Percentiles rank a stretch among this genome's conserved stretches.
Conservation (phyloP, 768 basidiomycete species). For the Mycena pura region DNA sequence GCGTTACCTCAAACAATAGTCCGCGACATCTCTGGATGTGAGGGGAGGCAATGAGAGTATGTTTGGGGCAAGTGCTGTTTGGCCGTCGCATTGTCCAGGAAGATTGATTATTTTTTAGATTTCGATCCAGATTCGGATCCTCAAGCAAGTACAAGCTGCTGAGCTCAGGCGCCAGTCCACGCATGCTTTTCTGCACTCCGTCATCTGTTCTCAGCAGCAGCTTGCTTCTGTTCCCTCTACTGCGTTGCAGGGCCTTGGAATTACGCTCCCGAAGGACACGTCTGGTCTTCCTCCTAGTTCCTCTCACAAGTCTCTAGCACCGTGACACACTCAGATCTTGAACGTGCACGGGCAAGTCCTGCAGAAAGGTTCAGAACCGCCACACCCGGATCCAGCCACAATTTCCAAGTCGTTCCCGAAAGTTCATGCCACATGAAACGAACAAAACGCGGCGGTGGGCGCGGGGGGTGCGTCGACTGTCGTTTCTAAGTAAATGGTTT, state of each 20-base stretch:
- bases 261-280: conserved; percentile 12
- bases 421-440: conserved; percentile 74
- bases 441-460: conserved; percentile 95
- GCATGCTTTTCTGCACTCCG: conserved; percentile 40
- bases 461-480: conserved; percentile 69
- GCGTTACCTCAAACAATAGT: conserved; percentile 72
- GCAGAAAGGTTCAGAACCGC: no score
- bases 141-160: conserved; percentile 55
- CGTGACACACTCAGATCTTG: no score
- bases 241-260: conserved; percentile 23
- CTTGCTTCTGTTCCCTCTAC: not conserved
- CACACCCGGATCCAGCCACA: no score
- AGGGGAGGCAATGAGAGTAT: conserved; percentile 66
- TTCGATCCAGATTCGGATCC: conserved; percentile 56
- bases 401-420: no score
- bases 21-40: conserved; percentile 57
- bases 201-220: conserved; percentile 21
- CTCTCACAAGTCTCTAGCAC: conserved; percentile 22
- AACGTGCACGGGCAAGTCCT: no score
- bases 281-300: conserved; percentile 27
- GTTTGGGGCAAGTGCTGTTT: conserved; percentile 52
- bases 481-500: not conserved
- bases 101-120: conserved; percentile 28
- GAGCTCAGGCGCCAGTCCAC: conserved; percentile 49
- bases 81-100: not conserved